Evolutionary conservation across 164 flowering plant species (phyloP).

Genomic region (Taxillus chinensis): DNA sequence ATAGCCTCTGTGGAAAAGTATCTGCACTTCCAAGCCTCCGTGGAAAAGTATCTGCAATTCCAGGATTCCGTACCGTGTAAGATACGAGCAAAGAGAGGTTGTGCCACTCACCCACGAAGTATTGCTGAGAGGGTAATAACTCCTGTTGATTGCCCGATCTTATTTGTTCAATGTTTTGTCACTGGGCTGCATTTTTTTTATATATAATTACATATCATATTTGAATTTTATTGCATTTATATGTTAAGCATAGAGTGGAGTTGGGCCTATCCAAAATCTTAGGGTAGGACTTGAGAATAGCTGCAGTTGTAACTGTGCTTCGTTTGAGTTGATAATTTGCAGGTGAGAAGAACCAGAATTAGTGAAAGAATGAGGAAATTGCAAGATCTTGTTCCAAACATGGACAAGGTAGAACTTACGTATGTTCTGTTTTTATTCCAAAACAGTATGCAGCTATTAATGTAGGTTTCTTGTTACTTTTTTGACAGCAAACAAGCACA

Average conservation of each 20-base stretch:
- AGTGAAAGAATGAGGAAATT: conserved; percentile 92
- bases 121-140: conserved; percentile 86
- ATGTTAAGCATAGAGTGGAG: too few relatives aligned
- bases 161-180: background rate
- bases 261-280: too few relatives aligned
- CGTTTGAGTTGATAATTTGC: conserved; percentile 9
- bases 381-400: conserved; percentile 95
- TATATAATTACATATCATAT: too few relatives aligned
- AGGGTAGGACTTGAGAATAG: background rate
- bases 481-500: conserved; percentile 88
- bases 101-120: conserved; percentile 90
- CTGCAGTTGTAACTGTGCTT: background rate
- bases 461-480: background rate
- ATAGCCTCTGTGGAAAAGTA: conserved; percentile 54
- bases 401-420: conserved; percentile 70
- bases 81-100: conserved; percentile 82
- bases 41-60: conserved; percentile 51
- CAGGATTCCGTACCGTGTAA: conserved; percentile 73
- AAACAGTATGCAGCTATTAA: background rate
- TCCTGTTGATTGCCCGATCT: background rate
- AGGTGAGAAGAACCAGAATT: conserved; percentile 89
- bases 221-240: too few relatives aligned
- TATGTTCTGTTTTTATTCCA: background rate
- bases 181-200: background rate
- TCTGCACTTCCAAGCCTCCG: conserved; percentile 57